A percentile compares a stretch with the other conserved stretches of the same genome.
phyloP scores from a whole-genome alignment of 2,329 filamentous ascomycete genomes.

The Hymenoscyphus salicellus region DNA sequence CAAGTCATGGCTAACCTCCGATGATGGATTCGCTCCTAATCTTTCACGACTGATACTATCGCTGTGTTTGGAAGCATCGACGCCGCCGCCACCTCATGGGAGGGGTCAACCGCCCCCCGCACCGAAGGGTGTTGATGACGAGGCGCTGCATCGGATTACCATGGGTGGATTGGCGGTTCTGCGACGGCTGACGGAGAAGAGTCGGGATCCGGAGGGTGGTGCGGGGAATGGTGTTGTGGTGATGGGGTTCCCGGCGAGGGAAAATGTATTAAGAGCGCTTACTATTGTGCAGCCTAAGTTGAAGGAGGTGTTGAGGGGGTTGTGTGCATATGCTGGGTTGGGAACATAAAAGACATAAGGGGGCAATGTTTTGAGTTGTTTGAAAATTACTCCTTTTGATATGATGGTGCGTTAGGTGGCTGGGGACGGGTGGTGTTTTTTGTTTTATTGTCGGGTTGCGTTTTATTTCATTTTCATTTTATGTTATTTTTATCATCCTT shows the following conservation, averaged over 20 bases:
- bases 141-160: slow-evolving; percentile 50
- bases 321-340: slow-evolving; percentile 61
- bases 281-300: slow-evolving; percentile 61
- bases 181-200: slow-evolving; percentile 67
- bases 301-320: slow-evolving; percentile 64
- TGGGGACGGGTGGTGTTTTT: too few relatives aligned
- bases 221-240: slow-evolving; percentile 50
- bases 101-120: slow-evolving; percentile 25
- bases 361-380: neutral
- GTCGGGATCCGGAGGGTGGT: slow-evolving; percentile 53
- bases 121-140: slow-evolving; percentile 36
- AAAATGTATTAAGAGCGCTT: slow-evolving; percentile 65
- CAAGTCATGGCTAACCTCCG: slow-evolving; percentile 75
- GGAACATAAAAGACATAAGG: slow-evolving; percentile 37
- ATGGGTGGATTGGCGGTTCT: slow-evolving; percentile 66
- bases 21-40: slow-evolving; percentile 79
- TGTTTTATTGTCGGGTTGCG: too few relatives aligned
- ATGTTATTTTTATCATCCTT: neutral
- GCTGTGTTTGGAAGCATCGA: slow-evolving; percentile 55
- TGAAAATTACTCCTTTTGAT: neutral
- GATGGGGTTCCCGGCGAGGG: slow-evolving; percentile 59
- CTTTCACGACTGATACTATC: slow-evolving; percentile 73
- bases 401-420: too few relatives aligned
- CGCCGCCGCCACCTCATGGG: slow-evolving; percentile 47
- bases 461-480: neutral